Evolutionary conservation across 75 land plant genomes (phyloP).

Genomic region (Ceratopteris richardii): DNA sequence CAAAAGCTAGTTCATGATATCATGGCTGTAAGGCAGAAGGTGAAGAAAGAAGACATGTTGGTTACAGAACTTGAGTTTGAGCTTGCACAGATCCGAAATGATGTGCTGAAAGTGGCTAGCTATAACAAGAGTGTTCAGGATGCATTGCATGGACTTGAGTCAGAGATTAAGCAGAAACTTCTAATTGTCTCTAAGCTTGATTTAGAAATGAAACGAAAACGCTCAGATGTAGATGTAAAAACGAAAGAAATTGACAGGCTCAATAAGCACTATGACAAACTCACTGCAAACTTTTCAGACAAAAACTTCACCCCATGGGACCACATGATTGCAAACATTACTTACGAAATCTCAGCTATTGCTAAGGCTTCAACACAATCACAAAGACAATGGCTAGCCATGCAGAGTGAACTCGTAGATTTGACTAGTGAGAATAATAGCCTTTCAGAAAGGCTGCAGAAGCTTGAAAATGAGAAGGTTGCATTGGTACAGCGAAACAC

Average conservation of each 20-base stretch:
- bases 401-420: constrained; percentile 20
- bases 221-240: constrained; percentile 24
- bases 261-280: constrained; percentile 24
- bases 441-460: constrained; percentile 16
- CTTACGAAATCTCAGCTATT: constrained; percentile 15
- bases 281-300: constrained; percentile 12
- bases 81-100: constrained; percentile 23
- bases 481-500: constrained; percentile 15
- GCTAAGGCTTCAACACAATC: constrained; percentile 16
- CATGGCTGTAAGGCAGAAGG: constrained; percentile 6
- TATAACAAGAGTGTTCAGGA: constrained; percentile 19
- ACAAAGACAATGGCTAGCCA: constrained; percentile 26
- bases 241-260: constrained; percentile 26
- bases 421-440: constrained; percentile 18
- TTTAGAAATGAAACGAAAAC: constrained; percentile 17
- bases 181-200: constrained; percentile 18
- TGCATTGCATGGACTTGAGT: constrained; percentile 10
- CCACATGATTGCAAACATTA: constrained; percentile 21
- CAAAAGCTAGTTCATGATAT: constrained; percentile 17
- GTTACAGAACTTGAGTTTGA: constrained; percentile 25
- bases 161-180: constrained; percentile 20
- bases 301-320: constrained; percentile 25
- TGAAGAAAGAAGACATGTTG: constrained; percentile 20
- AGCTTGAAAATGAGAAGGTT: constrained; percentile 9
- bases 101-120: constrained; percentile 13